Conservation (phyloP, 305 asterid genomes). For the Caryopteris hybrid region DNA sequence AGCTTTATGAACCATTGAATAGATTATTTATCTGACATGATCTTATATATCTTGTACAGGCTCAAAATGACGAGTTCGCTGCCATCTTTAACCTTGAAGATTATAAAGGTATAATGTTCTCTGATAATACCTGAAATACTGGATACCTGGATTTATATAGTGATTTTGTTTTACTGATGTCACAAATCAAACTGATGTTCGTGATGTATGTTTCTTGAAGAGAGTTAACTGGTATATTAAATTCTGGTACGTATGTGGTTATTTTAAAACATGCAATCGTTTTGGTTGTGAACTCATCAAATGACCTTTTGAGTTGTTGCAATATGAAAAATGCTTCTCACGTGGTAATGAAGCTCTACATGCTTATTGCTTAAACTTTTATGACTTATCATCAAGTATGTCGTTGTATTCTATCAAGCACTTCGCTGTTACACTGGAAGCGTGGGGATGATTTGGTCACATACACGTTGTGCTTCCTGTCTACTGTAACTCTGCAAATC, state of each 20-base stretch:
- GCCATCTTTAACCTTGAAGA: conserved; percentile 89
- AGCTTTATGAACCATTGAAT: conserved; percentile 4
- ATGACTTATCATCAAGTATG: not conserved
- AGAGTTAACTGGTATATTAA: not conserved
- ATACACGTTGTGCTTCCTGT: not conserved
- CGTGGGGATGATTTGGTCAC: not conserved
- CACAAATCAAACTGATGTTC: not conserved
- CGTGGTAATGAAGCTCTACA: not conserved
- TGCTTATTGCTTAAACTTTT: not conserved
- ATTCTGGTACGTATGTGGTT: not conserved
- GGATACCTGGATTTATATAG: not conserved
- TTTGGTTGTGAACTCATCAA: conserved; percentile 4
- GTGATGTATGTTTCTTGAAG: not conserved
- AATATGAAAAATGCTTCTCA: not conserved
- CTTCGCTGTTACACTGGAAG: not conserved
- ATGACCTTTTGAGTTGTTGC: not conserved
- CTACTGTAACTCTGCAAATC: not conserved
- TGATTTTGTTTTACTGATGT: not conserved
- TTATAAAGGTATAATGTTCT: conserved; percentile 67
- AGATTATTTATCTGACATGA: not conserved
- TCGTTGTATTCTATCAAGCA: not conserved
- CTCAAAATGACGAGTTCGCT: conserved; percentile 78
- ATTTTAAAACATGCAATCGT: conserved; percentile 1
- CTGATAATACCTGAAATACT: conserved; percentile 1
- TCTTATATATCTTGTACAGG: conserved; percentile 40